These are phyloP conservation scores for Malus sieversii DNA, from an alignment of 306 rosid genomes.

Conservation along the genomic window DNA sequence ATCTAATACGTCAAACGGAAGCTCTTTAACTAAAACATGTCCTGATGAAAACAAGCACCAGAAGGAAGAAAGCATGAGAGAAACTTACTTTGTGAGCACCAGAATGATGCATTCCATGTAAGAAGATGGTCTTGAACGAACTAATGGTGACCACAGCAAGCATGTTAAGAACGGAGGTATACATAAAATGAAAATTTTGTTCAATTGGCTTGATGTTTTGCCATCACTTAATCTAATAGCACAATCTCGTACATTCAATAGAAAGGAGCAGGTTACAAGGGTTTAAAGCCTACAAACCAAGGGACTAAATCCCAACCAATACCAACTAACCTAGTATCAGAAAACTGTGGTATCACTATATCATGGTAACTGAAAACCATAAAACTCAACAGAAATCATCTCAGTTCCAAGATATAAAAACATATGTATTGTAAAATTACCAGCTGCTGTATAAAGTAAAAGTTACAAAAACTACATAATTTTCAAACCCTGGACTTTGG, in stretches of 20 bases:
- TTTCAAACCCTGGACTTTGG: slow-evolving; percentile 27
- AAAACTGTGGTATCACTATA: slow-evolving; percentile 11
- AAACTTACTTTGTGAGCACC: slow-evolving; percentile 10
- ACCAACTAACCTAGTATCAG: slow-evolving; percentile 33
- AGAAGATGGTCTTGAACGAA: background rate
- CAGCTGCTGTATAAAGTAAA: slow-evolving; percentile 40
- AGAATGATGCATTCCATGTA: background rate
- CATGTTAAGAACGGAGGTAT: background rate
- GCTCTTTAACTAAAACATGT: background rate
- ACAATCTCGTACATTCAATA: slow-evolving; percentile 41
- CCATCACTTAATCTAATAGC: slow-evolving; percentile 17
- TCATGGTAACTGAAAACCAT: slow-evolving; percentile 26
- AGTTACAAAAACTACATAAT: slow-evolving; percentile 27
- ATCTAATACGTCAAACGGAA: background rate
- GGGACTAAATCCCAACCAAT: slow-evolving; percentile 21
- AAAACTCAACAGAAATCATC: slow-evolving; percentile 13
- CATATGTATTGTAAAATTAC: slow-evolving; percentile 25
- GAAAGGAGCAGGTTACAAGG: slow-evolving; percentile 27
- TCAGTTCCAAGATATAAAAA: slow-evolving; percentile 30
- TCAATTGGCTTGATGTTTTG: background rate
- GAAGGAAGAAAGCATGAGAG: background rate
- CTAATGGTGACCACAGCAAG: background rate
- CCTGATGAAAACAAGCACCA: background rate
- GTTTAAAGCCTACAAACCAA: slow-evolving; percentile 30
- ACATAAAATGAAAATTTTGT: background rate